A percentile compares a stretch with the other conserved stretches of the same genome.
Evolutionary conservation across 257 asterid species (phyloP).

Genomic region (Solanum sejunctum): DNA sequence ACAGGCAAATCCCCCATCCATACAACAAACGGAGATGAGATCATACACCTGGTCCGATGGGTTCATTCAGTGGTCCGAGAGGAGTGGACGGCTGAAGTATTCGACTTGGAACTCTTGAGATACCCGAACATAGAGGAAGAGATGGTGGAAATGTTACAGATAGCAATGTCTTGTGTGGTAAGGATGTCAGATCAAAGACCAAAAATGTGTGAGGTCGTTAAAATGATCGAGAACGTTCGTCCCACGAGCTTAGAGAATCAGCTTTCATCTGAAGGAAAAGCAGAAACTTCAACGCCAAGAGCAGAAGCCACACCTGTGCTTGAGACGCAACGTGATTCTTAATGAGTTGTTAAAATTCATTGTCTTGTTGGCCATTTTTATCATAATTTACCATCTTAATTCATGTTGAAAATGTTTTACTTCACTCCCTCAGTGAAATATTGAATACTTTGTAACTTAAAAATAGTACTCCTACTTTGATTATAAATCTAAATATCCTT

Average conservation of each 20-base stretch:
- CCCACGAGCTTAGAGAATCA: conserved; percentile 3
- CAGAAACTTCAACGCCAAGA: conserved; percentile 20
- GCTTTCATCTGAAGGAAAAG: conserved; percentile 1
- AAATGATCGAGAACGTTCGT: conserved; percentile 40
- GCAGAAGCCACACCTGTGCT: conserved; percentile 11
- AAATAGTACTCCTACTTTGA: neutral
- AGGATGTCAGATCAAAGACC: conserved; percentile 62
- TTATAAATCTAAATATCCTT: neutral
- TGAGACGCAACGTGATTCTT: neutral
- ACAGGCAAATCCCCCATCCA: conserved; percentile 69
- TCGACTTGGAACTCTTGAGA: conserved; percentile 58
- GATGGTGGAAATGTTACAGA: conserved; percentile 64
- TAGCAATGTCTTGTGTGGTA: conserved; percentile 62
- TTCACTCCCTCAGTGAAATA: conserved; percentile 43
- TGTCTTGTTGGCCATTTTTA: neutral
- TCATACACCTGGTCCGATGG: conserved; percentile 66
- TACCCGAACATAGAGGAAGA: conserved; percentile 69
- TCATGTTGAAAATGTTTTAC: neutral
- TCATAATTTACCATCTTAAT: neutral
- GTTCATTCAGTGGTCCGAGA: conserved; percentile 81
- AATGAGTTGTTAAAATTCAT: neutral
- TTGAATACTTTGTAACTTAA: neutral
- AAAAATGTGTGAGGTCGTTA: conserved; percentile 46
- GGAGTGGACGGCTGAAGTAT: conserved; percentile 88
- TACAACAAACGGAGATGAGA: conserved; percentile 47